Evolutionary conservation across 306 rosid genomes (phyloP).

Genomic region (Cercis canadensis): DNA sequence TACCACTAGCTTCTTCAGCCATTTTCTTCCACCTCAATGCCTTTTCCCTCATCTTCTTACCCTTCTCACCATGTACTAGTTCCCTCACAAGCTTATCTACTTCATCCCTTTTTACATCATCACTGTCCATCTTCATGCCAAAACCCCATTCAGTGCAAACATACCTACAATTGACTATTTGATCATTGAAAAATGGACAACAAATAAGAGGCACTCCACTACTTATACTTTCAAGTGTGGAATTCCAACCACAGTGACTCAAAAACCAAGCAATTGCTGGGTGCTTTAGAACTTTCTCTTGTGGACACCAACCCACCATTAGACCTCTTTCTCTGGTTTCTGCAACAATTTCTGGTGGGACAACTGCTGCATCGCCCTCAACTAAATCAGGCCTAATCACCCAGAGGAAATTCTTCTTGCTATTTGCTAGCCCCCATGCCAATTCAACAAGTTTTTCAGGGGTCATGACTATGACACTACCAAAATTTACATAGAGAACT

Average conservation of each 20-base stretch:
- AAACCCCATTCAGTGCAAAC: conserved; percentile 51
- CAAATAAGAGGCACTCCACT: conserved; percentile 47
- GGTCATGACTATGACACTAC: conserved; percentile 48
- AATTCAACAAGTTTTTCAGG: conserved; percentile 49
- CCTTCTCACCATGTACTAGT: conserved; percentile 50
- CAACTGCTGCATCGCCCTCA: conserved; percentile 27
- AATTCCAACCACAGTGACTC: conserved; percentile 57
- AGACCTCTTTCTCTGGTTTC: conserved; percentile 47
- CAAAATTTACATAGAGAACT: conserved; percentile 52
- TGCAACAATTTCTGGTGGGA: conserved; percentile 36
- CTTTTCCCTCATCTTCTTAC: conserved; percentile 45
- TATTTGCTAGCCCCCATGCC: conserved; percentile 55
- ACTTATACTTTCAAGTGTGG: conserved; percentile 52
- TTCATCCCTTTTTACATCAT: conserved; percentile 50
- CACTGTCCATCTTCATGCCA: conserved; percentile 49
- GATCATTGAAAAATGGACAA: conserved; percentile 56
- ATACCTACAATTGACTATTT: conserved; percentile 36
- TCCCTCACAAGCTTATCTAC: conserved; percentile 55
- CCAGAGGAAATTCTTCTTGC: conserved; percentile 51
- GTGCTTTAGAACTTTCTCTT: conserved; percentile 59
- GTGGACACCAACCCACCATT: conserved; percentile 56
- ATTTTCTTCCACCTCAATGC: conserved; percentile 42
- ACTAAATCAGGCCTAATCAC: conserved; percentile 60
- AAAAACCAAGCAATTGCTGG: conserved; percentile 51
- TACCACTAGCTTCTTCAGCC: conserved; percentile 40